Evolutionary conservation across 345 rosid species (phyloP).

Genomic region (Citrus reticulata): DNA sequence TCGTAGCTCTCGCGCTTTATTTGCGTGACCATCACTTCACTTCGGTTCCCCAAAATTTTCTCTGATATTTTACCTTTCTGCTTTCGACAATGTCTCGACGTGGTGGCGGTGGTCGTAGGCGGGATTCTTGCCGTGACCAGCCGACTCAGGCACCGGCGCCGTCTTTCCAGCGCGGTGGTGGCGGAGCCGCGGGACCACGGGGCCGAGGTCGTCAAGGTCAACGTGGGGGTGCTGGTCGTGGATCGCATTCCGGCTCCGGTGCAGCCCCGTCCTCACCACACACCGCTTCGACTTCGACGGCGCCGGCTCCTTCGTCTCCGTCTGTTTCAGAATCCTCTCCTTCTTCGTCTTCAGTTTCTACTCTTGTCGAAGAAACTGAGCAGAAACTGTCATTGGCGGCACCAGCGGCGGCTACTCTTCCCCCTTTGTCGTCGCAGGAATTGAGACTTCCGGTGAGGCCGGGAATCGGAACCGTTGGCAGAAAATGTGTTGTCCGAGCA

Average conservation of each 20-base stretch:
- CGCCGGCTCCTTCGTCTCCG: background rate
- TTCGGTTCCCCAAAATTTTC: too few species aligned
- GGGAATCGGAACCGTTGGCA: slow-evolving; percentile 39
- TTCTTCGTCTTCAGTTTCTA: background rate
- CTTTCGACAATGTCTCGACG: slow-evolving; percentile 7
- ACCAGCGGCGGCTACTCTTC: slow-evolving; percentile 12
- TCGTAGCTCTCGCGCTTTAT: too few species aligned
- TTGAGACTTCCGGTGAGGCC: slow-evolving; percentile 36
- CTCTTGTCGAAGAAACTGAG: background rate
- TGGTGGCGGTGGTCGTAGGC: slow-evolving; percentile 9
- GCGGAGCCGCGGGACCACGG: background rate
- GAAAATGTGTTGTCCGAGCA: slow-evolving; percentile 40
- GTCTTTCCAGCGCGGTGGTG: background rate
- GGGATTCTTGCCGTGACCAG: slow-evolving; percentile 14
- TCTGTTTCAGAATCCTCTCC: background rate
- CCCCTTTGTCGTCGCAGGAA: slow-evolving; percentile 45
- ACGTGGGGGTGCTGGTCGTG: background rate
- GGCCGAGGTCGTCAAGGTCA: background rate
- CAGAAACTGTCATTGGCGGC: slow-evolving; percentile 13
- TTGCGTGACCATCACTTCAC: too few species aligned
- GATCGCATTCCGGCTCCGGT: background rate
- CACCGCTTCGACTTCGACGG: background rate
- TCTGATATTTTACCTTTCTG: too few species aligned
- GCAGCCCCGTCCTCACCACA: background rate
- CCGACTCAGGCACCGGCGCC: background rate